Conservation (phyloP, 192 early-diverging fungal genomes). For the Coemansia sp. region DNA sequence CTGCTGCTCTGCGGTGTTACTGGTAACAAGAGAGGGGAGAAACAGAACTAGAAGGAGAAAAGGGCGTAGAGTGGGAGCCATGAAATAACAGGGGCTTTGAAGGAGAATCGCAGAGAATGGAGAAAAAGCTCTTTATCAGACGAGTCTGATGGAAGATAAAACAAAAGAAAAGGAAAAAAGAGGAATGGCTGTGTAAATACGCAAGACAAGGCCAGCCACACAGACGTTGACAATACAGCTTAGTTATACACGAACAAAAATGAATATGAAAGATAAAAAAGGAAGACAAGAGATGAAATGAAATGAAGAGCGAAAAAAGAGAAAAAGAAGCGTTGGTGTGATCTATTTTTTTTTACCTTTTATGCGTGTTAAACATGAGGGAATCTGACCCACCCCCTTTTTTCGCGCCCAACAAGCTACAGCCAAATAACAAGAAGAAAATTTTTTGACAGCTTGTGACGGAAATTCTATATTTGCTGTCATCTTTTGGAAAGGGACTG, state of each 20-base stretch:
- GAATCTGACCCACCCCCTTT: too few species aligned
- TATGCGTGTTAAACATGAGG: too few species aligned
- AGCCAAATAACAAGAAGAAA: too few species aligned
- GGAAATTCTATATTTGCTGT: too few species aligned
- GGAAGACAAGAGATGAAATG: background rate
- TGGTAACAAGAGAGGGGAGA: background rate
- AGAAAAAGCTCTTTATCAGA: background rate
- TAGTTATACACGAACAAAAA: background rate
- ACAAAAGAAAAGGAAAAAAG: background rate
- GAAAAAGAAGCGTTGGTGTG: background rate
- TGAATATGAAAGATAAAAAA: background rate
- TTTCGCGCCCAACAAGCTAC: too few species aligned
- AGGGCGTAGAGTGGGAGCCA: background rate
- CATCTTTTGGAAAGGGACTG: too few species aligned
- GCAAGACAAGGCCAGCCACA: background rate
- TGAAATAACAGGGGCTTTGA: background rate
- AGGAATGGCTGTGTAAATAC: background rate
- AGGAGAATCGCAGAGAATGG: background rate
- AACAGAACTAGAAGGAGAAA: background rate
- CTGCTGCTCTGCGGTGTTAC: background rate
- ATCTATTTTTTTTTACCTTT: too few species aligned
- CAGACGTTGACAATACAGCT: background rate
- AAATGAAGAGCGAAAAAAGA: background rate
- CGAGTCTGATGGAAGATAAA: background rate
- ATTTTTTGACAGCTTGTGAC: too few species aligned